Conservation (phyloP, 2,329 filamentous ascomycete genomes). For the Bertia moriformis region DNA sequence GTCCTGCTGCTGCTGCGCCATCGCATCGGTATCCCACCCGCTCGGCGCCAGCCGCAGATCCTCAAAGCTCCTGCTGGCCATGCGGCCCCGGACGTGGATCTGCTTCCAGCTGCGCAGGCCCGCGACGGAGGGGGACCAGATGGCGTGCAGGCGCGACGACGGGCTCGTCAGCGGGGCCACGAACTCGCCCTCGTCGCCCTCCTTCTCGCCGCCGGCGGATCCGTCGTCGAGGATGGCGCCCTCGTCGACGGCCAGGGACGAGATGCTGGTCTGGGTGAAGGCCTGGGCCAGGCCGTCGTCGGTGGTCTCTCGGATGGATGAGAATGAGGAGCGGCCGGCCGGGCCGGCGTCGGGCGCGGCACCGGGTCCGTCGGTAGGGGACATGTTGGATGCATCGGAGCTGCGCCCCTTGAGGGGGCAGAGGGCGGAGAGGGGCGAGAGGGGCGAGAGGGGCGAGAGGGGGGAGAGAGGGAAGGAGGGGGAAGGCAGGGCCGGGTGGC, state of each 20-base stretch:
- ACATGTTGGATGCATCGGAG: too few relatives aligned
- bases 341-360: too few relatives aligned
- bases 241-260: conserved; percentile 26
- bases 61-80: conserved; percentile 45
- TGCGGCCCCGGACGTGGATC: conserved; percentile 41
- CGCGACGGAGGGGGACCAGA: conserved; percentile 37
- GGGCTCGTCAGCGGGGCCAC: conserved; percentile 37
- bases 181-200: conserved; percentile 19
- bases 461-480: too few relatives aligned
- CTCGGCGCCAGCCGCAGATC: conserved; percentile 40
- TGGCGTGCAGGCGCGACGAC: conserved; percentile 38
- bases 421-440: too few relatives aligned
- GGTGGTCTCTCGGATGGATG: conserved; percentile 43
- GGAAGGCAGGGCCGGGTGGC: too few relatives aligned
- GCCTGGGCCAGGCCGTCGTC: conserved; percentile 49
- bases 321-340: conserved; percentile 42
- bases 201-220: conserved; percentile 13
- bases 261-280: conserved; percentile 46
- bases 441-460: too few relatives aligned
- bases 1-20: conserved; percentile 6
- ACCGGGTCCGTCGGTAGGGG: too few relatives aligned
- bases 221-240: conserved; percentile 35
- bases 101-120: conserved; percentile 48
- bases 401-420: too few relatives aligned
- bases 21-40: conserved; percentile 37